These are phyloP conservation scores for Collariella sp. DNA, from an alignment of 495 filamentous ascomycete genomes.

Conservation along the genomic window DNA sequence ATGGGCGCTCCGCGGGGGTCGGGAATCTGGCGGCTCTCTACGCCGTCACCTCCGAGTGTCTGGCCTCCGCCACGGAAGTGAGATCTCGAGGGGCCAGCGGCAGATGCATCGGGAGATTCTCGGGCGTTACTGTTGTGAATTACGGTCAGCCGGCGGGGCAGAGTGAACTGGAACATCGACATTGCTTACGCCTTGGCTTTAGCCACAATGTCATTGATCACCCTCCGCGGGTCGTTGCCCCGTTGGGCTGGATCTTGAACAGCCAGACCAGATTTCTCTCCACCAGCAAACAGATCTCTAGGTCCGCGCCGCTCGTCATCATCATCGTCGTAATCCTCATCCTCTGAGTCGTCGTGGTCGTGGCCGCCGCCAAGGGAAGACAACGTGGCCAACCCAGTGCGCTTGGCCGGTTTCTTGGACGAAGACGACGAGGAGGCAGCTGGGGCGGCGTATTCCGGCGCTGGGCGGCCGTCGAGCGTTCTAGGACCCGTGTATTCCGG, in stretches of 20 bases:
- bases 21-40: conserved; percentile 63
- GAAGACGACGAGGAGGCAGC: conserved; percentile 29
- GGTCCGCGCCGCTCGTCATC: conserved; percentile 54
- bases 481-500: conserved; percentile 45
- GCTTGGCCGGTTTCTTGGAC: conserved; percentile 36
- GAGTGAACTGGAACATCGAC: background rate
- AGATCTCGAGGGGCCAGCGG: conserved; percentile 40
- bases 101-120: conserved; percentile 48
- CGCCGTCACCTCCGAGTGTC: conserved; percentile 85
- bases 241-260: conserved; percentile 72
- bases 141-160: conserved; percentile 1
- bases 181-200: conserved; percentile 64
- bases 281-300: conserved; percentile 84
- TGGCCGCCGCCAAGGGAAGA: conserved; percentile 45
- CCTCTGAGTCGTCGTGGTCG: conserved; percentile 48
- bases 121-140: conserved; percentile 35
- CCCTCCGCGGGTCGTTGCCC: conserved; percentile 51
- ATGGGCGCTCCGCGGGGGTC: conserved; percentile 47
- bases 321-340: conserved; percentile 52
- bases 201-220: conserved; percentile 70
- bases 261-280: conserved; percentile 92
- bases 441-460: conserved; percentile 30
- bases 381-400: conserved; percentile 49
- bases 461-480: conserved; percentile 48
- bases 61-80: conserved; percentile 74